Conservation (phyloP, 129 eudicot genomes). For the Daucus carota region DH1_v3.0 NC_030389.2:45471001-45471500, state of each 20-base stretch:
- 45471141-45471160: constrained; percentile 68
- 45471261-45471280: constrained; percentile 47
- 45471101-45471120: constrained; percentile 49
- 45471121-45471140: constrained; percentile 73
- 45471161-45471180: constrained; percentile 37
- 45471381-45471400: constrained; percentile 40
- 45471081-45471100: constrained; percentile 56
- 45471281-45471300: constrained; percentile 42
- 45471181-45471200: constrained; percentile 35
- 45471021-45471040: constrained; percentile 50
- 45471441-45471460: constrained; percentile 84
- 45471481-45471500: constrained; percentile 50
- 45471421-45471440: constrained; percentile 65
- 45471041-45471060: constrained; percentile 75
- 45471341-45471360: constrained; percentile 73
- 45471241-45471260: constrained; percentile 53
- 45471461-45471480: constrained; percentile 73
- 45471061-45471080: constrained; percentile 35
- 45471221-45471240: constrained; percentile 57
- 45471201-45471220: constrained; percentile 38
- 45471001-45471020: constrained; percentile 55
- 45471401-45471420: constrained; percentile 77
- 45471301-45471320: constrained; percentile 63
- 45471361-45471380: constrained; percentile 50
- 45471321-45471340: constrained; percentile 62